phyloP scores from a whole-genome alignment of 2,329 filamentous ascomycete genomes.

The Nemania abortiva region DNA sequence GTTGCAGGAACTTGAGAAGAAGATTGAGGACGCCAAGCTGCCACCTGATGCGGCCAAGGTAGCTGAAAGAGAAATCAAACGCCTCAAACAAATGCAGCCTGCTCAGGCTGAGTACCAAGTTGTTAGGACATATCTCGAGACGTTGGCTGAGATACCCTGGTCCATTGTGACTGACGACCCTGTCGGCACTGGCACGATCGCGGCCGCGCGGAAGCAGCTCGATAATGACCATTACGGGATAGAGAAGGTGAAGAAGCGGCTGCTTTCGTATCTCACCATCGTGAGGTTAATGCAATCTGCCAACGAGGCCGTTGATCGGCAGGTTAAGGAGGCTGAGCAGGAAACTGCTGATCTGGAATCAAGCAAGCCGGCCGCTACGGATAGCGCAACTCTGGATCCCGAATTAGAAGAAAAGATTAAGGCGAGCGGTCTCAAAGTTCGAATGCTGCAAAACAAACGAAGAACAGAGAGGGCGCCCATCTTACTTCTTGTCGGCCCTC shows the following conservation, averaged over 20 bases:
- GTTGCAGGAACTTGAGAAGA: slow-evolving; percentile 90
- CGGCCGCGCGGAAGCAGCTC: slow-evolving; percentile 85
- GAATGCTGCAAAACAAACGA: slow-evolving; percentile 82
- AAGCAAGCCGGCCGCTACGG: slow-evolving; percentile 54
- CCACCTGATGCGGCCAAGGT: slow-evolving; percentile 88
- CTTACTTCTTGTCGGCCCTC: slow-evolving; percentile 89
- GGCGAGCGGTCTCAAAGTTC: slow-evolving; percentile 71
- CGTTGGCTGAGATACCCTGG: slow-evolving; percentile 94
- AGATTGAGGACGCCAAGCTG: slow-evolving; percentile 82
- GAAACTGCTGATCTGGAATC: slow-evolving; percentile 62
- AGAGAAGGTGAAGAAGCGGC: slow-evolving; percentile 95
- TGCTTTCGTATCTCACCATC: slow-evolving; percentile 97
- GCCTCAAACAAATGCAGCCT: slow-evolving; percentile 94
- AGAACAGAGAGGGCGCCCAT: slow-evolving; percentile 97
- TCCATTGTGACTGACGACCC: slow-evolving; percentile 85
- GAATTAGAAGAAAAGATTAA: slow-evolving; percentile 57
- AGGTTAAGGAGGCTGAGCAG: slow-evolving; percentile 77
- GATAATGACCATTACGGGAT: slow-evolving; percentile 97
- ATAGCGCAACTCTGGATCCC: slow-evolving; percentile 50
- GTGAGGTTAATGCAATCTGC: slow-evolving; percentile 92
- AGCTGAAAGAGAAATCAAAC: slow-evolving; percentile 88
- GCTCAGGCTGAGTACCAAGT: slow-evolving; percentile 97
- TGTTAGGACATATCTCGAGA: slow-evolving; percentile 92
- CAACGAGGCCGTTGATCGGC: slow-evolving; percentile 83
- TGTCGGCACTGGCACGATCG: slow-evolving; percentile 82